Base-by-base conservation (phyloP, 495 filamentous ascomycete genomes). In the Hypomontagnella monticulosa region DNA sequence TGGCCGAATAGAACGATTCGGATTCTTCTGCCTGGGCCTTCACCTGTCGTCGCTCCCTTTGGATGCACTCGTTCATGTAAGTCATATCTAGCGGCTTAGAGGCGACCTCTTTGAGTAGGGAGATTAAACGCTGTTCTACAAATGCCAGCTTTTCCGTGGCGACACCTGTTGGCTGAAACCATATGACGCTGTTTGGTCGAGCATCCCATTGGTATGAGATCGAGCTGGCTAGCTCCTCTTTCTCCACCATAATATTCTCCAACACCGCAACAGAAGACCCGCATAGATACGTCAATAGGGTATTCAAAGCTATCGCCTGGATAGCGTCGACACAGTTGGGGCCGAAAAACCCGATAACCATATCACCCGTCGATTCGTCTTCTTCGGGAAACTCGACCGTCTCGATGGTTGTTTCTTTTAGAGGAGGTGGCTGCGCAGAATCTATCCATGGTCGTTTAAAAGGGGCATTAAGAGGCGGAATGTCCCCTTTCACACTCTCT, bases 341-440 rank as follows among this genome's bases (percentile, higher is more conserved):
- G 34, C 95, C 95, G 54, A 98, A 84, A 74, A 95, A 95, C 5
- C 82, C 89, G 40, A 97, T 84, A 49, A 89, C 72, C 41, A 98
- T 85, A 71, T 98, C 93, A 36, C 95, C 95, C 52, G 84, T 89
- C 1, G 91, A 92, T 66, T 99, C 95, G 65, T 99, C 95, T 71
- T 97, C 93, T 75, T 99, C 96, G 0, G 95, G 96, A 67, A 99
- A 99, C 58, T 96, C 88, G 33, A 97, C 88, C 4, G 80, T 91
- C 69, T 93, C 83, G 44, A 93, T 77, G 18, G 86, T 78, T 1
- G 90, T 91, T 71, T 91, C 79, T 42, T 83, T 78, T 20, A 97
- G 74, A 0, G 85, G 75, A 7, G 91, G 89, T 3, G 93, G 86
- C 57, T 89, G 89, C 47, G 86, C 83, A 2, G 94, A 97, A 40